Evolutionary conservation across 495 filamentous ascomycete species (phyloP).

Genomic region (Hyphodiscus hymeniophilus): DNA sequence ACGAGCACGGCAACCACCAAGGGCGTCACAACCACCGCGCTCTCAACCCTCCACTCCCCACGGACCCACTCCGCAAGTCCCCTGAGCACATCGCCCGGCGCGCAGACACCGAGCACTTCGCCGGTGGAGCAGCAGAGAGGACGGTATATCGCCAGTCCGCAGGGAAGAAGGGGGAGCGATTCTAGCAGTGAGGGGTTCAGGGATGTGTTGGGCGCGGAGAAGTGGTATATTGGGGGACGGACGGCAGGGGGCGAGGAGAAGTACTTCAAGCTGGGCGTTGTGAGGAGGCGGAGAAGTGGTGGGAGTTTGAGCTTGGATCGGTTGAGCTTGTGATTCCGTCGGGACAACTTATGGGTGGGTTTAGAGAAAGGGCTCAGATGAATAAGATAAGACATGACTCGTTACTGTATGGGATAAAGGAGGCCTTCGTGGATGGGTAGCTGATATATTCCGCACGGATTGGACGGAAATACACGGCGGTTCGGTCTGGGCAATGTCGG

Average conservation of each 20-base stretch:
- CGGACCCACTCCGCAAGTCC: constrained; percentile 20
- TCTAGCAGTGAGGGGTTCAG: constrained; percentile 71
- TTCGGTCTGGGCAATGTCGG: no score
- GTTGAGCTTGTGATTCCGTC: constrained; percentile 40
- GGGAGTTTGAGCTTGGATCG: constrained; percentile 49
- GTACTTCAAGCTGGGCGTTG: constrained; percentile 65
- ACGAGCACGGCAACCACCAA: constrained; percentile 19
- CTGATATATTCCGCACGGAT: no score
- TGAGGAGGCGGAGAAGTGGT: constrained; percentile 44
- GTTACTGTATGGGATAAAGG: neutral
- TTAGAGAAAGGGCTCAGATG: neutral
- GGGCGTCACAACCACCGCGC: constrained; percentile 17
- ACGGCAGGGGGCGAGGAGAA: constrained; percentile 81
- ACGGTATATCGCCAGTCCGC: constrained; percentile 9
- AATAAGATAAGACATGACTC: neutral
- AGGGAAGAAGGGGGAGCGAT: constrained; percentile 61
- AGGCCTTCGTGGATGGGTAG: no score
- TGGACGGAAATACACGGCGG: no score
- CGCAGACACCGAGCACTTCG: constrained; percentile 2
- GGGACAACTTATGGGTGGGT: neutral
- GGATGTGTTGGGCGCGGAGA: constrained; percentile 67
- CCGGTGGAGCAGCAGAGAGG: constrained; percentile 3
- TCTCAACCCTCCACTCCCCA: constrained; percentile 18
- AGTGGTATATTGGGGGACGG: constrained; percentile 83
- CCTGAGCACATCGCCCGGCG: constrained; percentile 11